These are phyloP conservation scores for Cornus florida DNA, from an alignment of 148 eudicot genomes.

Conservation along the genomic window DNA sequence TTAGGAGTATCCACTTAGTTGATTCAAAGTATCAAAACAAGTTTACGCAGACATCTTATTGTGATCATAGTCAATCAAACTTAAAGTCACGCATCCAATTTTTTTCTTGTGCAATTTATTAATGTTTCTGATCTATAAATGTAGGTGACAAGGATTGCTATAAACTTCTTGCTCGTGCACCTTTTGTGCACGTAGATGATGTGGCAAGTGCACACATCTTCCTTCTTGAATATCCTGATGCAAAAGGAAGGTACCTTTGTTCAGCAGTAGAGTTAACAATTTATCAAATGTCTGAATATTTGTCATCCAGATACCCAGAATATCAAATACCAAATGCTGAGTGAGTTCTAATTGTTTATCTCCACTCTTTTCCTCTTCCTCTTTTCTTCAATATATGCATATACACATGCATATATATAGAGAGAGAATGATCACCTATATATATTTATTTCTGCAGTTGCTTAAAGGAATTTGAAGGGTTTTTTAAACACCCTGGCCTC, in stretches of 20 bases:
- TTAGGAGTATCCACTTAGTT: no score
- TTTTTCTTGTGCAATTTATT: no score
- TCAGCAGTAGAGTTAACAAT: conserved; percentile 14
- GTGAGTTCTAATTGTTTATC: conserved; percentile 16
- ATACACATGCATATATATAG: no score
- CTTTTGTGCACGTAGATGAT: conserved; percentile 42
- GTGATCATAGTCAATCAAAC: no score
- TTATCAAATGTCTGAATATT: conserved; percentile 18
- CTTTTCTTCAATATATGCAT: no score
- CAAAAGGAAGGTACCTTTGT: conserved; percentile 43
- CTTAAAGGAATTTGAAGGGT: background rate
- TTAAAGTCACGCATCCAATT: no score
- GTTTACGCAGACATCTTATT: no score
- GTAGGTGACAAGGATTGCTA: background rate
- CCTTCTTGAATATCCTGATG: conserved; percentile 37
- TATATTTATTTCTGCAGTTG: conserved; percentile 12
- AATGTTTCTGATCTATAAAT: background rate
- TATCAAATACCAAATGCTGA: conserved; percentile 18
- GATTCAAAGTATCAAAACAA: no score
- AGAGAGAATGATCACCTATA: no score
- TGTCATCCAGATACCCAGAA: conserved; percentile 36
- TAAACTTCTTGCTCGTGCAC: background rate
- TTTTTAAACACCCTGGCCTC: conserved; percentile 4
- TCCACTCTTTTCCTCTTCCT: background rate
- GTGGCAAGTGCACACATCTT: conserved; percentile 42